Evolutionary conservation across 2,329 filamentous ascomycete species (phyloP).

Genomic region (Plenodomus tracheiphilus): DNA sequence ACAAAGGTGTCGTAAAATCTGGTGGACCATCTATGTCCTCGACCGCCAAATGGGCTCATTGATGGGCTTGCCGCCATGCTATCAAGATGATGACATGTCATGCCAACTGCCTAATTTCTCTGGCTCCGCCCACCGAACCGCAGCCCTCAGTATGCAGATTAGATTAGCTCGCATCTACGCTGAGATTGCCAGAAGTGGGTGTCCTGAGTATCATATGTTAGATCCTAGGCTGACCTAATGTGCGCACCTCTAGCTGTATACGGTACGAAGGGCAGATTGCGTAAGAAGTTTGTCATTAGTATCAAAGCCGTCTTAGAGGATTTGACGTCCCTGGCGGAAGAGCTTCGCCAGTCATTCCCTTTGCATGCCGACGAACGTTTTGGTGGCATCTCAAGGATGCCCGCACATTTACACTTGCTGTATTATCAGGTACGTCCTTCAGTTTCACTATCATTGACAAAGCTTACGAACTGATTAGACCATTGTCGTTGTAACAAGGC

Average conservation of each 20-base stretch:
- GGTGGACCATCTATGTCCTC: conserved; percentile 60
- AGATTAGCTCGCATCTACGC: conserved; percentile 52
- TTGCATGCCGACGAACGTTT: conserved; percentile 42
- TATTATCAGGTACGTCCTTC: conserved; percentile 45
- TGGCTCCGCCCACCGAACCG: conserved; percentile 44
- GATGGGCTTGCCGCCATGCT: conserved; percentile 56
- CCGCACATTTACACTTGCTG: conserved; percentile 43
- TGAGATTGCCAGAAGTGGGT: conserved; percentile 50
- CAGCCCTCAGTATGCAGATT: conserved; percentile 51
- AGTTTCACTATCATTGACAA: not conserved
- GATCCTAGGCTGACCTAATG: not conserved
- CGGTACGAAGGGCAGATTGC: conserved; percentile 51
- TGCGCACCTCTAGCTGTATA: conserved; percentile 44
- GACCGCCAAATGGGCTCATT: conserved; percentile 59
- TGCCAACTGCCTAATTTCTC: conserved; percentile 52
- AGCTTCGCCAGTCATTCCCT: conserved; percentile 45
- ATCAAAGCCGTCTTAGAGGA: conserved; percentile 48
- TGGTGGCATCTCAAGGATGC: conserved; percentile 48
- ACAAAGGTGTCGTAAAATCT: conserved; percentile 54
- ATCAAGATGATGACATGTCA: conserved; percentile 57
- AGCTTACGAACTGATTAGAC: conserved; percentile 30
- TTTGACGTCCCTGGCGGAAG: conserved; percentile 47
- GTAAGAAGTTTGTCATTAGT: conserved; percentile 40
- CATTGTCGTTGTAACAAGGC: conserved; percentile 47
- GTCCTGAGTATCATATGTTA: not conserved